A percentile compares a stretch with the other conserved stretches of the same genome.
Evolutionary conservation across 1,284 basidiomycete genomes (phyloP).

Genomic region (Austroboletus rostrupii): DNA sequence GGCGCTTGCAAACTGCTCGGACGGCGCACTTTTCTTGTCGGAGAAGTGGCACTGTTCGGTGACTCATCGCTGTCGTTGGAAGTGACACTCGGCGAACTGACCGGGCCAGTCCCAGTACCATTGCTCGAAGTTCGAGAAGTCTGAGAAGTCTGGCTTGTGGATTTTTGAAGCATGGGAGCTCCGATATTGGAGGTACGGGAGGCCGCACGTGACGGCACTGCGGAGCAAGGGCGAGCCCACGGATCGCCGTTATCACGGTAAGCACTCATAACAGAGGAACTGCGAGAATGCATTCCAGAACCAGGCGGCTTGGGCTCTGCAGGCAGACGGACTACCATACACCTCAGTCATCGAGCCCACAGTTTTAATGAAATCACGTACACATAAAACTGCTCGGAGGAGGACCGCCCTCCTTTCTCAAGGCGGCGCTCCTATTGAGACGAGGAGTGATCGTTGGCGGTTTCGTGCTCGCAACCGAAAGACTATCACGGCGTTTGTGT

Average conservation of each 20-base stretch:
- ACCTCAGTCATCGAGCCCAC: neutral
- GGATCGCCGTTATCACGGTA: conserved; percentile 18
- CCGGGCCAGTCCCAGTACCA: conserved; percentile 25
- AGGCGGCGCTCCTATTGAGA: conserved; percentile 63
- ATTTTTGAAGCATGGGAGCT: conserved; percentile 11
- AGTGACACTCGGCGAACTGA: conserved; percentile 23
- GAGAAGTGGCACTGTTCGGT: conserved; percentile 16
- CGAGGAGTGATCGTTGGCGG: conserved; percentile 63
- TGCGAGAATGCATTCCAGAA: conserved; percentile 37
- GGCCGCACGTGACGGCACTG: conserved; percentile 22
- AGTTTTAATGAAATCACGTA: conserved; percentile 31
- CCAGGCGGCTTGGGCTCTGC: conserved; percentile 39
- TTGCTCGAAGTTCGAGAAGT: conserved; percentile 29
- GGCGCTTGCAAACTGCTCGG: conserved; percentile 56
- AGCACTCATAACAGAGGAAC: conserved; percentile 34
- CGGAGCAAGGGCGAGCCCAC: conserved; percentile 22
- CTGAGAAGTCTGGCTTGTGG: conserved; percentile 24
- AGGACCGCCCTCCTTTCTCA: conserved; percentile 47
- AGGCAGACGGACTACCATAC: conserved; percentile 38
- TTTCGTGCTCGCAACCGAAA: conserved; percentile 59
- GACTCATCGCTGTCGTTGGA: conserved; percentile 18
- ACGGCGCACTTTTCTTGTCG: conserved; percentile 33
- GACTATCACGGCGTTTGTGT: conserved; percentile 72
- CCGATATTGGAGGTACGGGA: conserved; percentile 23
- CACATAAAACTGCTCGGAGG: conserved; percentile 66